These are phyloP conservation scores for Rehmannia glutinosa DNA, from an alignment of 257 asterid genomes.

Conservation along the genomic window DNA sequence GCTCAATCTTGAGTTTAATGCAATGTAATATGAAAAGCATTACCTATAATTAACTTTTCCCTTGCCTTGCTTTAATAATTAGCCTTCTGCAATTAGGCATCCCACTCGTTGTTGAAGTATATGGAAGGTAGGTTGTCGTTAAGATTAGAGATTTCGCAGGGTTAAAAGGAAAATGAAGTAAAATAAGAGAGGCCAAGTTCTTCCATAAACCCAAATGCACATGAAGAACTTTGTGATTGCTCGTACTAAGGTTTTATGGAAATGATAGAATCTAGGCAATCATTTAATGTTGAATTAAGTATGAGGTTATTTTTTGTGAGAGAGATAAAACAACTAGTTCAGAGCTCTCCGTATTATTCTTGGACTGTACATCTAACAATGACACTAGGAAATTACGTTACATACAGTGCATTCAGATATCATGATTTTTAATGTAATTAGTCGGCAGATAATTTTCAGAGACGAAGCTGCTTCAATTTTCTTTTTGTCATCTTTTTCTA, in stretches of 20 bases:
- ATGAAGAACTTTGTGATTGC: neutral
- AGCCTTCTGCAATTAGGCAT: neutral
- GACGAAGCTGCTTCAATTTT: neutral
- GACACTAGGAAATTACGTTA: neutral
- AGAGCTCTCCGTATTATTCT: neutral
- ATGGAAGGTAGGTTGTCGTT: neutral
- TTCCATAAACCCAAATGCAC: neutral
- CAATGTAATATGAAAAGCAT: neutral
- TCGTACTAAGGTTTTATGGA: neutral
- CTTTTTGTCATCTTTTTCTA: neutral
- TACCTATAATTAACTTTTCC: neutral
- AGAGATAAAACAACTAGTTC: too few species aligned
- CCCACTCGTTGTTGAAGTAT: neutral
- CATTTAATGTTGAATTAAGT: neutral
- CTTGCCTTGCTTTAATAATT: neutral
- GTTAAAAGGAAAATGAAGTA: neutral
- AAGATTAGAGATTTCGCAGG: neutral
- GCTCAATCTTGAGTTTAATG: neutral
- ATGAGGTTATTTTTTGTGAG: neutral
- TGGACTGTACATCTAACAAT: neutral
- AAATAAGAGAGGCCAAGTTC: neutral
- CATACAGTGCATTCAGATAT: neutral
- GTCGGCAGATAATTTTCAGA: neutral
- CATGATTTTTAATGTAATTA: neutral
- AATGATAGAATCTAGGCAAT: slow-evolving; percentile 4